Evolutionary conservation across 148 eudicot species (phyloP), one percentile per base, ranked within the genome.

Genomic region (Diospyros lotus): DNA sequence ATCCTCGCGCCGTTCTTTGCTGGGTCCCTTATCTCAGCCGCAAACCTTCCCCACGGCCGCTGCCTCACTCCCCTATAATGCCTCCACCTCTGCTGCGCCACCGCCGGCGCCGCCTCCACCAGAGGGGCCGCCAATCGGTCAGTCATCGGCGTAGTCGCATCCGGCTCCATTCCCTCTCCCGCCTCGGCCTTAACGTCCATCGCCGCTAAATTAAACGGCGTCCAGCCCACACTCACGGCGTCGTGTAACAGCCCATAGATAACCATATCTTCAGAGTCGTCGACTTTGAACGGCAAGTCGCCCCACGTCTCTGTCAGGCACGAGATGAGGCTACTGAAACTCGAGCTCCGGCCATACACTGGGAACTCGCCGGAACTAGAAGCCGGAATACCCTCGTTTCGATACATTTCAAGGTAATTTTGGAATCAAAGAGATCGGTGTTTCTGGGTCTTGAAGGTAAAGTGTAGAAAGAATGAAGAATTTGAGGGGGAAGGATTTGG

Each of bases 21-120:
- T 72, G 90, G 90, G 44, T 87, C 90, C 67, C 90, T 67, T 7
- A 87, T 87, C 75, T 87, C 90, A 11, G 90, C 90, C 58, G 90
- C 90, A 50, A 87, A 87, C 70, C 84, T 87, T 28, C 90, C 90
- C 90, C 90, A 87, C 61, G 90, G 90, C 78, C 90, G 71, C 4
- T 75, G 87, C 77, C 90, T 70, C 45, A 87, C 90, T 1, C 90
- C 90, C n/a, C 90, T 64, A 46, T 68, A 87, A 72, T 82, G 87
- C 78, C 81, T 78, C 76, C 78, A 84, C 81, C 77, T 82, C 9
- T 15, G 52, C 73, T 43, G 53, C 60, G 41, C 79, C 69, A 28
- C 66, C 68, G 55, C 58, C 13, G 52, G 42, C 11, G 60, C 76
- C 44, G 42, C 56, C 56, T 62, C 39, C 58, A 58, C 58, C 52